These are phyloP conservation scores for Epichloe bromicola DNA, from an alignment of 2,329 filamentous ascomycete genomes.

Conservation along the genomic window DNA sequence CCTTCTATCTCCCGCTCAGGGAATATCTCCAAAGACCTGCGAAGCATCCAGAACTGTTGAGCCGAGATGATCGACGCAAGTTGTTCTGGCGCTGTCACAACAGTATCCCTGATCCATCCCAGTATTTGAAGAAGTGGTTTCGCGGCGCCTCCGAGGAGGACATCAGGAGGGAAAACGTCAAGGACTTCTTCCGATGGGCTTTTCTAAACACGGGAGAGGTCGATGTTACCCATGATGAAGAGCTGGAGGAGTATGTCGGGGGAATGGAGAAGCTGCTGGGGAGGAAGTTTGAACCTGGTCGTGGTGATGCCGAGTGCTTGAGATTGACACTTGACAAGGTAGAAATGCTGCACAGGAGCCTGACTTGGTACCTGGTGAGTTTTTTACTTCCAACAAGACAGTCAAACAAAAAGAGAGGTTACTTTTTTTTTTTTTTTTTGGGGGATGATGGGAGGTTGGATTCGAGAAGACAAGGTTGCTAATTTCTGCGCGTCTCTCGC, in stretches of 20 bases:
- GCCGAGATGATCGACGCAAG: conserved; percentile 30
- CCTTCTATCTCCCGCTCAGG: conserved; percentile 38
- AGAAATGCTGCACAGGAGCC: conserved; percentile 39
- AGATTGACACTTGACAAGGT: conserved; percentile 45
- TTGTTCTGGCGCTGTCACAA: conserved; percentile 38
- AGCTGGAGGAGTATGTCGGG: conserved; percentile 39
- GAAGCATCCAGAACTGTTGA: conserved; percentile 31
- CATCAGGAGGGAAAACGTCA: conserved; percentile 47
- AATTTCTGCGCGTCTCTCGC: too few species aligned
- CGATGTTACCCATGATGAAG: conserved; percentile 32
- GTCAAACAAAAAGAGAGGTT: too few species aligned
- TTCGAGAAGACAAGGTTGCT: too few species aligned
- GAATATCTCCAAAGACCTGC: conserved; percentile 37
- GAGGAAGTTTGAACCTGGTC: conserved; percentile 34
- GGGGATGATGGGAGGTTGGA: too few species aligned
- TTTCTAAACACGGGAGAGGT: conserved; percentile 34
- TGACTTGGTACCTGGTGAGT: conserved; percentile 44
- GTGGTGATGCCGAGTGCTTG: conserved; percentile 37
- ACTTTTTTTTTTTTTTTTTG: too few species aligned
- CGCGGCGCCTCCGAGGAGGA: conserved; percentile 35
- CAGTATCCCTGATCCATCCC: conserved; percentile 37
- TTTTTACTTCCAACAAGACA: neutral
- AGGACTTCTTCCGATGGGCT: conserved; percentile 50
- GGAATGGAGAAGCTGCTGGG: conserved; percentile 38
- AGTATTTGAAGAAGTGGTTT: conserved; percentile 46